Percentiles rank a stretch among this genome's conserved stretches.
Evolutionary conservation across 768 basidiomycete genomes (phyloP).

Genomic region (Ephemerocybe angulata): DNA sequence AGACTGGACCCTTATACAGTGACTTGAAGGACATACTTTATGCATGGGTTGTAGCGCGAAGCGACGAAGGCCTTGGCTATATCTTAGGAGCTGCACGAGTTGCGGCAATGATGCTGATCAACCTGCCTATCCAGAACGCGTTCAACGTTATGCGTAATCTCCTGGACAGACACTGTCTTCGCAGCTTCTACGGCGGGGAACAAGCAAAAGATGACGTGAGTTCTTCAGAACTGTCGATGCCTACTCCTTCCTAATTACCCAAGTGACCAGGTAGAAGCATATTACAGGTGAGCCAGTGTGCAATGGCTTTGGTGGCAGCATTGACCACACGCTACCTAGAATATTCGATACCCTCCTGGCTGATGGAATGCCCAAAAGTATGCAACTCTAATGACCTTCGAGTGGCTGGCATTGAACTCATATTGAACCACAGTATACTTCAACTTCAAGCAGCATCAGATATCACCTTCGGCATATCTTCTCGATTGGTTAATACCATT

Average conservation of each 20-base stretch:
- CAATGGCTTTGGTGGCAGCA: conserved; percentile 4
- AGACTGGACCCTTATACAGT: conserved; percentile 73
- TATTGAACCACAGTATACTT: conserved; percentile 63
- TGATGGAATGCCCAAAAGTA: conserved; percentile 92
- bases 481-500: conserved; percentile 78
- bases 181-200: conserved; percentile 78
- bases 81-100: conserved; percentile 64
- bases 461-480: conserved; percentile 82
- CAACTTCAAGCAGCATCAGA: conserved; percentile 91
- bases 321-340: conserved; percentile 33
- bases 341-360: conserved; percentile 91
- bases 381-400: conserved; percentile 17
- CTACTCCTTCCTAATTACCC: conserved; percentile 17
- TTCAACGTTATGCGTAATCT: conserved; percentile 85
- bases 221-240: conserved; percentile 16
- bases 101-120: conserved; percentile 84
- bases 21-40: conserved; percentile 82
- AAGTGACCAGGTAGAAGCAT: conserved; percentile 73
- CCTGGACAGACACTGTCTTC: conserved; percentile 78
- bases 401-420: conserved; percentile 7
- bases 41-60: conserved; percentile 85
- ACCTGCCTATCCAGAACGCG: conserved; percentile 69
- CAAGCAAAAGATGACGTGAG: conserved; percentile 75
- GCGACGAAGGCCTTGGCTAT: conserved; percentile 80
- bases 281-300: conserved; percentile 62